phyloP scores from a whole-genome alignment of 371 early-diverging fungal genomes.

The Mucor saturninus region DNA sequence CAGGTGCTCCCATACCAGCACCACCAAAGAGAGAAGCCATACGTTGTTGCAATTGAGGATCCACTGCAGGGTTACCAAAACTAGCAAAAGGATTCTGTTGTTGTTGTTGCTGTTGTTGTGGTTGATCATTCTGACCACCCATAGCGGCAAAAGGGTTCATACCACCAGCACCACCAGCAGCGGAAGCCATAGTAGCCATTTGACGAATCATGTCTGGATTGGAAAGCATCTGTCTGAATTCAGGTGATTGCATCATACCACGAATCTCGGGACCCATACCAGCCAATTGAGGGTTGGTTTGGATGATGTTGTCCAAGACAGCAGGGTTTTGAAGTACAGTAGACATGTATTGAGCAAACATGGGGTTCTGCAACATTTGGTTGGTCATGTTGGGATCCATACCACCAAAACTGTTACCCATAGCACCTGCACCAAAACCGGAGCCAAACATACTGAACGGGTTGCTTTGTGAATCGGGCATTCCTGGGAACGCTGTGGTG shows the following conservation, averaged over 20 bases:
- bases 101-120: slow-evolving; percentile 5
- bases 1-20: slow-evolving; percentile 22
- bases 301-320: slow-evolving; percentile 81
- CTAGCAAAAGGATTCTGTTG: slow-evolving; percentile 71
- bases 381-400: slow-evolving; percentile 76
- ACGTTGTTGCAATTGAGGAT: slow-evolving; percentile 54
- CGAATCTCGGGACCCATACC: slow-evolving; percentile 88
- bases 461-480: slow-evolving; percentile 49
- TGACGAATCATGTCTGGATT: slow-evolving; percentile 83
- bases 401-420: slow-evolving; percentile 64
- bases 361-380: slow-evolving; percentile 83
- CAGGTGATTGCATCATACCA: slow-evolving; percentile 77
- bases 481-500: slow-evolving; percentile 44
- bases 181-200: slow-evolving; percentile 77
- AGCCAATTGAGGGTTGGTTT: slow-evolving; percentile 81
- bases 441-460: slow-evolving; percentile 60
- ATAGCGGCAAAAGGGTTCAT: slow-evolving; percentile 44
- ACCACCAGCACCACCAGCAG: slow-evolving; percentile 43
- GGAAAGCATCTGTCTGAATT: slow-evolving; percentile 84
- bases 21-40: slow-evolving; percentile 46
- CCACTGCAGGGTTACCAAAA: slow-evolving; percentile 53
- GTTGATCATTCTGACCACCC: not conserved
- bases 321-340: slow-evolving; percentile 81
- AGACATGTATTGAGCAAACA: slow-evolving; percentile 81
- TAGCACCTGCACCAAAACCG: slow-evolving; percentile 59